phyloP scores from a whole-genome alignment of 2,329 filamentous ascomycete species.

The Colletotrichum theobromicola region DNA sequence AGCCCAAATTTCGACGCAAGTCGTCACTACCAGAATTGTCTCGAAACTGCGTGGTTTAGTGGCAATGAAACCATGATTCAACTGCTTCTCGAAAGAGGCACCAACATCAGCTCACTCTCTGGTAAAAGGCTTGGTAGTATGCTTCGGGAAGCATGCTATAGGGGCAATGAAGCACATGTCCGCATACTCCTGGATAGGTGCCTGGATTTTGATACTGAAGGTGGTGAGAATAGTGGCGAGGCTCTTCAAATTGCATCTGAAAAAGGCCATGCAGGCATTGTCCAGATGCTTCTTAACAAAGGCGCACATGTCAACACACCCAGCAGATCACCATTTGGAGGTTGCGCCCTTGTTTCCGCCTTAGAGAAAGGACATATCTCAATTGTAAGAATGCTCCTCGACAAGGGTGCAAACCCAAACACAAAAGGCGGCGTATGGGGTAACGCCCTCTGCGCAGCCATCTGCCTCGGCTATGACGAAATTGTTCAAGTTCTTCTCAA shows the following conservation, averaged over 20 bases:
- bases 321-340: not conserved
- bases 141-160: not conserved
- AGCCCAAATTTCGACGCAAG: not conserved
- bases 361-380: not conserved
- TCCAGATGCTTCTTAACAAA: not conserved
- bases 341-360: not conserved
- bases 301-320: not conserved
- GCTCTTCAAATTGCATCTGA: not conserved
- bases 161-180: not conserved
- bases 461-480: not conserved
- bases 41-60: not conserved
- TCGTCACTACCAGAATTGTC: not conserved
- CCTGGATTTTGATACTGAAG: not conserved
- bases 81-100: not conserved
- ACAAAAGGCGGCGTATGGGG: not conserved
- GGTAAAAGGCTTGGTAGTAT: not conserved
- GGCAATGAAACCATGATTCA: not conserved
- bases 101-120: not conserved
- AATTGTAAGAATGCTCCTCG: not conserved
- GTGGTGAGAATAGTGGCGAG: not conserved
- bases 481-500: not conserved
- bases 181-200: not conserved
- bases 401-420: not conserved
- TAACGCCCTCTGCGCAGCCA: not conserved
- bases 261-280: not conserved